phyloP scores from a whole-genome alignment of 2,329 filamentous ascomycete species.

The Periconia digitata region DNA sequence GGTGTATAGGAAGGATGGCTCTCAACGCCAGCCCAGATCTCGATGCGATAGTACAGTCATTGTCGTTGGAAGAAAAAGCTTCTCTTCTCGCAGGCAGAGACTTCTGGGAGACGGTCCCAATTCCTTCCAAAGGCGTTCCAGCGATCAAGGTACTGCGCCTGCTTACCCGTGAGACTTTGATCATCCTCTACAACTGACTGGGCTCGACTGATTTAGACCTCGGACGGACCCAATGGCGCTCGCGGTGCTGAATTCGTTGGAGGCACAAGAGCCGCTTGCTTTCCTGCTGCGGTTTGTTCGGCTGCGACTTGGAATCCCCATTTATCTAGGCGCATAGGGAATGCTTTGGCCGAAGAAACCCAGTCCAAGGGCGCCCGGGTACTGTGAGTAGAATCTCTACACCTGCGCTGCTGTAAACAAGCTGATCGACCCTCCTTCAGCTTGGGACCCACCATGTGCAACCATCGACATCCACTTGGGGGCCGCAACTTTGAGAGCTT shows the following conservation, averaged over 20 bases:
- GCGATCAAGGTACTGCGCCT: conserved; percentile 55
- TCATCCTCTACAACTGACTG: not conserved
- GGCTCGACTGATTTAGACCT: conserved; percentile 47
- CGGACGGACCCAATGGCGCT: conserved; percentile 70
- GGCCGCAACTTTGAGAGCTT: conserved; percentile 79
- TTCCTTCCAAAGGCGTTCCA: conserved; percentile 62
- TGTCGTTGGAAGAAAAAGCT: conserved; percentile 41
- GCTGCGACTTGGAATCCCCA: conserved; percentile 72
- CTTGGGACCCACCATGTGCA: conserved; percentile 75
- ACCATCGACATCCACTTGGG: conserved; percentile 77
- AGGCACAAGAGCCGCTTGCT: conserved; percentile 66
- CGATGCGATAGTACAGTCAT: conserved; percentile 31
- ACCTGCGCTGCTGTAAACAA: not conserved
- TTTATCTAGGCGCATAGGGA: conserved; percentile 55
- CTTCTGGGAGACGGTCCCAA: conserved; percentile 68
- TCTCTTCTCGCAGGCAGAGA: conserved; percentile 49
- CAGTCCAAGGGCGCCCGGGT: conserved; percentile 73
- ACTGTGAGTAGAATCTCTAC: conserved; percentile 43
- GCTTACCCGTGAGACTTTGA: no score
- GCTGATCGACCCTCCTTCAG: conserved; percentile 14
- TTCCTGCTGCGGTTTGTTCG: conserved; percentile 72
- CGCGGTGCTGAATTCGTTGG: conserved; percentile 66
- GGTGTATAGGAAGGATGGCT: not conserved
- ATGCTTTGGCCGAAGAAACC: conserved; percentile 70
- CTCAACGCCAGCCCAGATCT: conserved; percentile 2